phyloP scores from a whole-genome alignment of 352 stramenopile species.

The Phytopythium sindhum region DNA sequence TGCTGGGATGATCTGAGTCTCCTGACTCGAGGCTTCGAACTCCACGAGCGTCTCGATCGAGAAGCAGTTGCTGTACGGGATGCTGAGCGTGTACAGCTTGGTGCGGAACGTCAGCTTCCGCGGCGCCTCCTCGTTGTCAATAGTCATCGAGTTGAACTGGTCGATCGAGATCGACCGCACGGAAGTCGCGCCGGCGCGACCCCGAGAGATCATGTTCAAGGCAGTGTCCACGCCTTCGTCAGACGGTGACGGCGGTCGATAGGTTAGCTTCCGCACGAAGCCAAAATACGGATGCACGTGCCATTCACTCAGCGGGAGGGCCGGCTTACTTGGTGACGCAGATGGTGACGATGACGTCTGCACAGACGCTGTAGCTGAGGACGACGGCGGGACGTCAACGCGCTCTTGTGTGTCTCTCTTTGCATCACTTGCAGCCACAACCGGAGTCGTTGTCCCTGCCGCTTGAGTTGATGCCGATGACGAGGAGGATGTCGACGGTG shows the following conservation, averaged over 20 bases:
- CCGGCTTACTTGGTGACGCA: background rate
- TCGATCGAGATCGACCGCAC: constrained; percentile 50
- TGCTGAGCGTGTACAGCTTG: constrained; percentile 65
- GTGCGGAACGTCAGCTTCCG: constrained; percentile 40
- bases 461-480: background rate
- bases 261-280: constrained; percentile 46
- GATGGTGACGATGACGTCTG: background rate
- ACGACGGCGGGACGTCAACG: background rate
- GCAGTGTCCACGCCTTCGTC: background rate
- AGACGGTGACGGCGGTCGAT: constrained; percentile 22
- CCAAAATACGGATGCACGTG: constrained; percentile 50
- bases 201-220: background rate
- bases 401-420: background rate
- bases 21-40: constrained; percentile 27
- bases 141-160: constrained; percentile 47
- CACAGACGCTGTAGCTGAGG: background rate
- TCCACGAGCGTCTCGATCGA: constrained; percentile 60
- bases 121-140: constrained; percentile 25
- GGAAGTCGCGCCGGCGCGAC: constrained; percentile 7
- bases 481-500: background rate
- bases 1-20: constrained; percentile 8
- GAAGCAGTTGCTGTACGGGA: constrained; percentile 63
- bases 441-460: background rate
- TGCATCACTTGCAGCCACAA: background rate
- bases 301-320: constrained; percentile 34